phyloP scores from a whole-genome alignment of 768 basidiomycete species.

The Symmetrospora coprosmae region DNA sequence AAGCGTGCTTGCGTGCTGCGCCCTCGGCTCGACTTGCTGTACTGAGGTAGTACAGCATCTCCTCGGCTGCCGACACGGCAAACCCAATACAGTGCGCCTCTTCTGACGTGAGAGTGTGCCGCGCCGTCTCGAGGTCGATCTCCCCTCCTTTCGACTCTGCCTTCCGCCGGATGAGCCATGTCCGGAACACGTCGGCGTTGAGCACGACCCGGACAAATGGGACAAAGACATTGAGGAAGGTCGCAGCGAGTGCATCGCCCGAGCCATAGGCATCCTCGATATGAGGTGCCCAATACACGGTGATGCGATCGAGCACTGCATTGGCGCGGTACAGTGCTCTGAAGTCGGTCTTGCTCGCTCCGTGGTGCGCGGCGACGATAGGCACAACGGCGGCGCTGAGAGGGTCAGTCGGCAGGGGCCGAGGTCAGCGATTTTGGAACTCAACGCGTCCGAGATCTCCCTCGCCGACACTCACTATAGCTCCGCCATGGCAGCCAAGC shows the following conservation, averaged over 20 bases:
- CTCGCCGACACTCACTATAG: constrained; percentile 8
- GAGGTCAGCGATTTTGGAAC: background rate
- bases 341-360: constrained; percentile 3
- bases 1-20: background rate
- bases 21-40: background rate
- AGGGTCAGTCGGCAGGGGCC: background rate
- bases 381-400: constrained; percentile 17
- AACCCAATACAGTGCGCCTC: constrained; percentile 19
- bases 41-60: constrained; percentile 11
- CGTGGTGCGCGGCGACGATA: constrained; percentile 17
- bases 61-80: constrained; percentile 14
- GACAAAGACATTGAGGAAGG: constrained; percentile 13
- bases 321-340: constrained; percentile 12
- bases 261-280: constrained; percentile 4
- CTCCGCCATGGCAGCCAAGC: constrained; percentile 17
- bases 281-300: background rate
- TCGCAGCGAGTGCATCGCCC: background rate
- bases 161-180: constrained; percentile 17
- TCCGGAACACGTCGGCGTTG: constrained; percentile 18
- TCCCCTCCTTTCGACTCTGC: background rate
- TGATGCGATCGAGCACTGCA: constrained; percentile 1
- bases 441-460: background rate
- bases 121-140: background rate
- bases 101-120: constrained; percentile 1
- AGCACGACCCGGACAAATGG: constrained; percentile 7